Conservation (phyloP, 305 asterid species). For the Solanum chacoense region DNA sequence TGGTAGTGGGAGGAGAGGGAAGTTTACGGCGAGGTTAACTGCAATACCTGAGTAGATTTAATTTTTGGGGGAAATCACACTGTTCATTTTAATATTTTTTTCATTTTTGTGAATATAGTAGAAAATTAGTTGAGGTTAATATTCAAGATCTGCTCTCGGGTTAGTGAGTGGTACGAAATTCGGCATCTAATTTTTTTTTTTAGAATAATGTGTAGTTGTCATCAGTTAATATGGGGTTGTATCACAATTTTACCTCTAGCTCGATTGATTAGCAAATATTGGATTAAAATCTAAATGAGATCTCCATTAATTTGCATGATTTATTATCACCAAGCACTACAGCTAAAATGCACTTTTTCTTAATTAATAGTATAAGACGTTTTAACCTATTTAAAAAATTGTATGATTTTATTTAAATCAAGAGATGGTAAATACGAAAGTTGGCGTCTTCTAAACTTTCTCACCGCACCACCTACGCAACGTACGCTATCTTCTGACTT, state of each 20-base stretch:
- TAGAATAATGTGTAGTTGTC: not conserved
- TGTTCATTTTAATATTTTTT: not conserved
- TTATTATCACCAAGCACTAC: not conserved
- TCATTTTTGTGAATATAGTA: not conserved
- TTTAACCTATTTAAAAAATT: not conserved
- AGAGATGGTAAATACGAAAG: not conserved
- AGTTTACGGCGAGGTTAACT: slow-evolving; percentile 13
- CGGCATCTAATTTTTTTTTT: not conserved
- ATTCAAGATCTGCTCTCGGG: not conserved
- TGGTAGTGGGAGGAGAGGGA: slow-evolving; percentile 19
- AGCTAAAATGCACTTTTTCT: not conserved
- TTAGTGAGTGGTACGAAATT: not conserved
- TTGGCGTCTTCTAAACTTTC: not conserved
- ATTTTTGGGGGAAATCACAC: not conserved
- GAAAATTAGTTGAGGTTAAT: not conserved
- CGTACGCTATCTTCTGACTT: not conserved
- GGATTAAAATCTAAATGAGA: not conserved
- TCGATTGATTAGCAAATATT: not conserved
- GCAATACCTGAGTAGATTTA: slow-evolving; percentile 22
- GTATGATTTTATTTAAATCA: not conserved
- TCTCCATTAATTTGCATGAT: not conserved
- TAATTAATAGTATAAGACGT: not conserved
- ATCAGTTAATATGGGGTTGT: not conserved
- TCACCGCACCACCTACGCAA: not conserved
- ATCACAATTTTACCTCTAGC: not conserved